Conservation (phyloP, 1,139 yeast species). For the Geotrichum bryndzae region DNA sequence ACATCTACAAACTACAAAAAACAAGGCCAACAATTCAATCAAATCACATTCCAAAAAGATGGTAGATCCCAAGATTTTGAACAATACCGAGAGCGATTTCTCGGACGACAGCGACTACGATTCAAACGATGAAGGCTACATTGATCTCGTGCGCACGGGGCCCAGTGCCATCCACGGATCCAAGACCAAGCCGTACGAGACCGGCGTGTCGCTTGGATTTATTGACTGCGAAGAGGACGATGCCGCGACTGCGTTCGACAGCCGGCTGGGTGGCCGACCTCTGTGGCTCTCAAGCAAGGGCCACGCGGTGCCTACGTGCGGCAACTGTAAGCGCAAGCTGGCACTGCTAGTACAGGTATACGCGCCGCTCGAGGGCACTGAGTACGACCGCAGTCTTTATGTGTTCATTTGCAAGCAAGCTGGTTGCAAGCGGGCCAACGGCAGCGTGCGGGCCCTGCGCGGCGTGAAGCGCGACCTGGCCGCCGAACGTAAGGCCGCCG, state of each 20-base stretch:
- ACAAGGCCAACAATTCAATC: not conserved
- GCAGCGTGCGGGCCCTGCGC: conserved; percentile 33
- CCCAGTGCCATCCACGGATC: conserved; percentile 11
- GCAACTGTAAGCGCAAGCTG: conserved; percentile 55
- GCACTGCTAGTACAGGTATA: conserved; percentile 70
- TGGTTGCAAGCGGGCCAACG: conserved; percentile 59
- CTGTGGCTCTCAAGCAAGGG: conserved; percentile 48
- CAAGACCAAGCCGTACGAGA: conserved; percentile 14
- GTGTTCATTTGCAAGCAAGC: conserved; percentile 67
- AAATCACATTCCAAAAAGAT: not conserved
- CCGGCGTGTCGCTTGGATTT: conserved; percentile 13
- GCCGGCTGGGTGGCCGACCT: conserved; percentile 16
- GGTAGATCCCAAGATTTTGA: not conserved
- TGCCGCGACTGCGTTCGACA: conserved; percentile 5
- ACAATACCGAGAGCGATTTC: conserved; percentile 8
- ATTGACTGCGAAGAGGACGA: conserved; percentile 13
- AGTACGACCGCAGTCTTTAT: conserved; percentile 76
- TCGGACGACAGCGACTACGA: conserved; percentile 9
- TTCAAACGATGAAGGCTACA: conserved; percentile 13
- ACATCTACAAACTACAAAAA: not conserved
- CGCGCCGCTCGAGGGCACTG: conserved; percentile 61
- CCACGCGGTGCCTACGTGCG: conserved; percentile 50
- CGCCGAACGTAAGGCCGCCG: conserved; percentile 31
- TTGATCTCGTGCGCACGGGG: conserved; percentile 5
- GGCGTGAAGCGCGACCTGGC: conserved; percentile 41